Evolutionary conservation across 352 stramenopile species (phyloP), one percentile per base, ranked within the genome.

Genomic region (Heterotrichella gracilis): DNA sequence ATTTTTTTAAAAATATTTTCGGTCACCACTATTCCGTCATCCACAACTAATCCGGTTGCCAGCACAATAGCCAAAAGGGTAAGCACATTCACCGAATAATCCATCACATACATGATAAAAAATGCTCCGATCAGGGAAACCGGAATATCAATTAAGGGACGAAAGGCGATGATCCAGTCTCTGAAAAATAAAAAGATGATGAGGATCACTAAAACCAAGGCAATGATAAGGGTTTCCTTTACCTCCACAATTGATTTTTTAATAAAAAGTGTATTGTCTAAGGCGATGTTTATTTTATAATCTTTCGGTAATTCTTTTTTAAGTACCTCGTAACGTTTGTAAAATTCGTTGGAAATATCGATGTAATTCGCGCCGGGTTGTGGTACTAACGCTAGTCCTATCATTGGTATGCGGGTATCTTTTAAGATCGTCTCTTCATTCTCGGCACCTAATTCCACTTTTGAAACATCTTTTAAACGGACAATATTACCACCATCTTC

Each of bases 121-220:
- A 66, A 4, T 3, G 41, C 41, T n/a, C 41, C 41, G 23, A 66
- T 2, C n/a, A 66, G 2, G 3, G 41, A 66, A 4, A 1, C 23
- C 4, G 41, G 41, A 4, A 66, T 66, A 1, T n/a, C 41, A 2
- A 66, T n/a, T 9, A 53, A n/a, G 9, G 32, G 32, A 17, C 32
- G 9, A n/a, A 53, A 53, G 32, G 32, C 32, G 32, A 53, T 53
- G 32, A 53, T 9, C 32, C 32, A 53, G n/a, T 53, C 32, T n/a
- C 32, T 53, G 32, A 53, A 53, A 53, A 53, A 53, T 53, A 53
- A 53, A 53, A 53, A 53, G 9, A 53, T 53, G 32, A 53, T 53
- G n/a, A 53, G 32, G 32, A 53, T 53, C 32, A 53, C 32, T n/a
- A 53, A 53, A 17, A 53, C 32, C 32, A 53, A n/a, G 32, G 32